phyloP scores from a whole-genome alignment of 208 protist genomes.

The Crithidia expoeki region DNA sequence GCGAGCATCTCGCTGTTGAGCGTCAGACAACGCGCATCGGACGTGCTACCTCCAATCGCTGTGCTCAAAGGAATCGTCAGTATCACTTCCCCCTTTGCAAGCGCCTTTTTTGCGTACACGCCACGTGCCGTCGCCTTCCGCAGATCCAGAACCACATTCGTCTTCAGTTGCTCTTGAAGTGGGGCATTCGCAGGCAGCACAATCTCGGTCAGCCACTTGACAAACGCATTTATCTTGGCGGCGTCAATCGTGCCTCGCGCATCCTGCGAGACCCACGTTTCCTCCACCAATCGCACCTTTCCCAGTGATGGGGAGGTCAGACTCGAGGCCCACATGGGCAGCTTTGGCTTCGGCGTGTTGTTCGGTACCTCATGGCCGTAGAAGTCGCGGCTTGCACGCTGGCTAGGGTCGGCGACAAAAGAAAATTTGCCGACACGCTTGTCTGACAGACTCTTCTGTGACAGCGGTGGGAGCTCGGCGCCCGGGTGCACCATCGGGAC shows the following conservation, averaged over 20 bases:
- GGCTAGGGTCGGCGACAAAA: constrained; percentile 40
- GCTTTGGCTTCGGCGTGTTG: constrained; percentile 58
- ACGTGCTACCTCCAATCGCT: not conserved
- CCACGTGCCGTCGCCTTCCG: constrained; percentile 45
- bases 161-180: constrained; percentile 30
- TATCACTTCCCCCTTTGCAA: constrained; percentile 51
- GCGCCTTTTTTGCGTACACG: constrained; percentile 52
- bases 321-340: constrained; percentile 80
- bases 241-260: constrained; percentile 32
- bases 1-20: constrained; percentile 54
- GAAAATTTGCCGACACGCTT: constrained; percentile 46
- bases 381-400: constrained; percentile 21
- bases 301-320: constrained; percentile 61
- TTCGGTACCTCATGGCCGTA: constrained; percentile 56
- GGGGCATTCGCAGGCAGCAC: constrained; percentile 1
- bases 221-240: constrained; percentile 27
- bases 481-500: constrained; percentile 24
- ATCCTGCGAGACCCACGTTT: constrained; percentile 67
- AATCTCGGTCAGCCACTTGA: constrained; percentile 7
- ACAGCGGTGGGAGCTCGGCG: not conserved
- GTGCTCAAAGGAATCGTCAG: constrained; percentile 50
- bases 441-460: constrained; percentile 1
- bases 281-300: constrained; percentile 48
- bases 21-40: not conserved
- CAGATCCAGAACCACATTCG: constrained; percentile 52